phyloP scores from a whole-genome alignment of 1,284 basidiomycete species.

The Agaricales sp. region DNA sequence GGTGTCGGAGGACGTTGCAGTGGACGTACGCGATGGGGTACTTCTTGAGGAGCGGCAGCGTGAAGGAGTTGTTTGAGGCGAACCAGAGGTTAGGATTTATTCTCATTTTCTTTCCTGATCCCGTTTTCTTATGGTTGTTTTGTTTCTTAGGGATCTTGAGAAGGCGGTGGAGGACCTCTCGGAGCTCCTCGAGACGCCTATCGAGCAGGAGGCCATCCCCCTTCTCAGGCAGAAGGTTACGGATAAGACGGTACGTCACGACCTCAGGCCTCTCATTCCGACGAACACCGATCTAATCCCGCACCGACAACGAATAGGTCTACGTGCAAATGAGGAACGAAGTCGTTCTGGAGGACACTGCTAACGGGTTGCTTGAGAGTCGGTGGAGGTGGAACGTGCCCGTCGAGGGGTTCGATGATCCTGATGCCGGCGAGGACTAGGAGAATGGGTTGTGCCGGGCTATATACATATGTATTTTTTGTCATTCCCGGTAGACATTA shows the following conservation, averaged over 20 bases:
- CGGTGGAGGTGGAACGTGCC: slow-evolving; percentile 68
- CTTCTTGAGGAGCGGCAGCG: slow-evolving; percentile 81
- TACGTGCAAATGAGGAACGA: slow-evolving; percentile 95
- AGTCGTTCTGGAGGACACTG: slow-evolving; percentile 91
- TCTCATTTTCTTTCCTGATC: neutral
- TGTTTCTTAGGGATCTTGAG: slow-evolving; percentile 72
- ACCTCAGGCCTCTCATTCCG: no score
- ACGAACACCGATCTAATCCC: no score
- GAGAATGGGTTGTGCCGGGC: no score
- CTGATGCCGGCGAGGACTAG: no score
- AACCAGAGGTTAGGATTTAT: slow-evolving; percentile 67
- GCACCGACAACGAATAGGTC: no score
- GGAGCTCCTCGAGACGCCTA: slow-evolving; percentile 79
- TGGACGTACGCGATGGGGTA: slow-evolving; percentile 99
- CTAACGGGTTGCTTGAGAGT: slow-evolving; percentile 82
- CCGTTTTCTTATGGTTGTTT: slow-evolving; percentile 1
- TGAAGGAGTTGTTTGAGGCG: slow-evolving; percentile 95
- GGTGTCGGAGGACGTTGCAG: slow-evolving; percentile 92
- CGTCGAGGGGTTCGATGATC: slow-evolving; percentile 45
- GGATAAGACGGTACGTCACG: slow-evolving; percentile 71
- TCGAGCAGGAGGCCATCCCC: slow-evolving; percentile 80
- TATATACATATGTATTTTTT: no score
- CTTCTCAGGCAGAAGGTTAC: slow-evolving; percentile 85
- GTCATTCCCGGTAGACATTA: no score
- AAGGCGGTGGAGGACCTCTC: slow-evolving; percentile 92